These are phyloP conservation scores for Pythium pectinolyticum DNA, from an alignment of 352 stramenopile genomes.

Conservation along the genomic window DNA sequence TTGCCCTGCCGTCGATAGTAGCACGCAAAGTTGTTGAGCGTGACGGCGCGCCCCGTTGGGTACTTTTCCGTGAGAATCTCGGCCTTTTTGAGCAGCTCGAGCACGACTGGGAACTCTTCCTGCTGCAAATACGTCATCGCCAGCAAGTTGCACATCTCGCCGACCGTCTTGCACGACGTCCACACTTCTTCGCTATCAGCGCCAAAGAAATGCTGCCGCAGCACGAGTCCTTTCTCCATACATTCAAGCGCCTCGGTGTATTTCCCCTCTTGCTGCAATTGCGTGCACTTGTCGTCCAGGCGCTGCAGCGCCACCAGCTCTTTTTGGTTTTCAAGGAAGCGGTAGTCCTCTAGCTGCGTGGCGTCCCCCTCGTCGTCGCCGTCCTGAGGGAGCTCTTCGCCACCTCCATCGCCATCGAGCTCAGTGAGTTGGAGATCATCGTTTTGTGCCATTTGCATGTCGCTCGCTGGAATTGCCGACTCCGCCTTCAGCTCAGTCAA, in stretches of 20 bases:
- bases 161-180: constrained; percentile 89
- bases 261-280: constrained; percentile 90
- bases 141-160: constrained; percentile 95
- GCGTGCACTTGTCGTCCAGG: constrained; percentile 88
- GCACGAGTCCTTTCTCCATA: constrained; percentile 92
- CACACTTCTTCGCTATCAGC: constrained; percentile 90
- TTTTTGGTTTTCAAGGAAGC: constrained; percentile 71
- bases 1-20: constrained; percentile 92
- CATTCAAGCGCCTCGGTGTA: constrained; percentile 93
- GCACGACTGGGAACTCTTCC: constrained; percentile 89
- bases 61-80: constrained; percentile 93
- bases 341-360: constrained; percentile 33
- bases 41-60: constrained; percentile 80
- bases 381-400: constrained; percentile 10
- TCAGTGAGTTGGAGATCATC: constrained; percentile 36
- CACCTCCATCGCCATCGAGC: constrained; percentile 29
- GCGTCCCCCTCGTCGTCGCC: constrained; percentile 3
- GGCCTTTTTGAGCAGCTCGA: constrained; percentile 93
- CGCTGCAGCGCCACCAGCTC: constrained; percentile 89
- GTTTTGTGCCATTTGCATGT: too few relatives aligned
- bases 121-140: constrained; percentile 96
- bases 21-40: constrained; percentile 94
- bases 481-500: too few relatives aligned
- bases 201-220: constrained; percentile 93
- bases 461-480: too few relatives aligned